Evolutionary conservation across 495 filamentous ascomycete species (phyloP), one percentile per base, ranked within the genome.

Genomic region (Recurvomyces mirabilis): DNA sequence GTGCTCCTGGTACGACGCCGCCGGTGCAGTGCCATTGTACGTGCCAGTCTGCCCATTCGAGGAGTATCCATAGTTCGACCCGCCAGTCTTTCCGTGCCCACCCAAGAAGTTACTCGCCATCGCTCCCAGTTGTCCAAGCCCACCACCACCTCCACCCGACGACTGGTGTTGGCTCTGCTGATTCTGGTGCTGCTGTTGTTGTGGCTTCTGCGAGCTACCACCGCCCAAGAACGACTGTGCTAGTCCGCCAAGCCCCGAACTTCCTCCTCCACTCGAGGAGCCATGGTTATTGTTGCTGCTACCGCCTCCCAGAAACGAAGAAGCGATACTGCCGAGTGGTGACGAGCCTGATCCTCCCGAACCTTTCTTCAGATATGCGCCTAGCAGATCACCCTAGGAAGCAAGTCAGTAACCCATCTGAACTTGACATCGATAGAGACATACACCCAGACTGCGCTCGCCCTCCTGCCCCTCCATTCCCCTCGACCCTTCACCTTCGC

Each of bases 281-380:
- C 20, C 13, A 22, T 26, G 49, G 43, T 19, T 39, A 43, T 23
- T 45, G 42, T 21, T 60, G 57, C 15, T 55, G 51, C 38, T 58
- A 51, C 43, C 54, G 53, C 68, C 64, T 21, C 64, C 59, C 0
- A 72, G 55, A 14, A 72, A 51, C 3, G 56, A 60, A 22, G 45
- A 46, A 6, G 68, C 68, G 13, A 62, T 31, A 13, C 51, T 43
- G 15, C 57, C 60, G n/a, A 63, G 36, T 5, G 36, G 46, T 12
- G 44, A 46, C 46, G 56, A 43, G 21, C 33, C 24, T 23, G 17
- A 20, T 11, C 37, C 37, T 3, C 37, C 37, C 24, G 37, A 24
- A 4, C 21, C 21, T 15, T 49, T 57, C 33, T 53, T 19, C 21
- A 70, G 49, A 18, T 57, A 47, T n/a, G 26, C 22, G 38, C 66